Conservation (phyloP, 768 basidiomycete genomes). For the Hebeloma cylindrosporum region DNA sequence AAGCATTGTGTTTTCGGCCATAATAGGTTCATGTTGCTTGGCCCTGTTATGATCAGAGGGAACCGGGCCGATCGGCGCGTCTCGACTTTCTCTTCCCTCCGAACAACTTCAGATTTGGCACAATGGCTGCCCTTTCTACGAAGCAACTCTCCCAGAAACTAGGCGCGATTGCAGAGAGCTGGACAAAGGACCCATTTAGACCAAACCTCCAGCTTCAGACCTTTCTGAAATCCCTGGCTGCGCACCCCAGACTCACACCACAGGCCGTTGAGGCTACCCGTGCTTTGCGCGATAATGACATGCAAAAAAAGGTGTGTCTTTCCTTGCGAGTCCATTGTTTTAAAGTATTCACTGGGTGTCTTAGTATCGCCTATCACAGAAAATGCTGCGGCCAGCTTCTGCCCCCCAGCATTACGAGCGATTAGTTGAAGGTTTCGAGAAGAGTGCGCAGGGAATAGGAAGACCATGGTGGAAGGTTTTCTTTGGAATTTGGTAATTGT, state of each 20-base stretch:
- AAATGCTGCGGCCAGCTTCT: slow-evolving; percentile 66
- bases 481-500: slow-evolving; percentile 65
- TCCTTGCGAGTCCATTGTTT: slow-evolving; percentile 30
- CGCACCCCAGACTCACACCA: slow-evolving; percentile 67
- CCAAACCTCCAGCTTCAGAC: slow-evolving; percentile 72
- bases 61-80: not conserved
- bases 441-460: slow-evolving; percentile 72
- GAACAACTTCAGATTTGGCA: not conserved
- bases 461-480: slow-evolving; percentile 86
- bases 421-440: slow-evolving; percentile 71
- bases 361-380: slow-evolving; percentile 68
- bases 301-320: slow-evolving; percentile 56
- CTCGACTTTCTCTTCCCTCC: not conserved
- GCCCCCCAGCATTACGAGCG: slow-evolving; percentile 73
- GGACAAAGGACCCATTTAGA: slow-evolving; percentile 74
- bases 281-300: slow-evolving; percentile 52
- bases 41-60: too few relatives aligned
- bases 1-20: too few relatives aligned
- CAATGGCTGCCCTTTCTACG: slow-evolving; percentile 22
- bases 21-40: too few relatives aligned
- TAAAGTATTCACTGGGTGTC: slow-evolving; percentile 10
- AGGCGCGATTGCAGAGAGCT: slow-evolving; percentile 53
- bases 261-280: slow-evolving; percentile 60
- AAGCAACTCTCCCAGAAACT: slow-evolving; percentile 47
- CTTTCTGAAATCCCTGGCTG: slow-evolving; percentile 62